Percentiles rank a stretch among this genome's conserved stretches.
Evolutionary conservation across 768 basidiomycete species (phyloP).

Genomic region (Tylopilus felleus): DNA sequence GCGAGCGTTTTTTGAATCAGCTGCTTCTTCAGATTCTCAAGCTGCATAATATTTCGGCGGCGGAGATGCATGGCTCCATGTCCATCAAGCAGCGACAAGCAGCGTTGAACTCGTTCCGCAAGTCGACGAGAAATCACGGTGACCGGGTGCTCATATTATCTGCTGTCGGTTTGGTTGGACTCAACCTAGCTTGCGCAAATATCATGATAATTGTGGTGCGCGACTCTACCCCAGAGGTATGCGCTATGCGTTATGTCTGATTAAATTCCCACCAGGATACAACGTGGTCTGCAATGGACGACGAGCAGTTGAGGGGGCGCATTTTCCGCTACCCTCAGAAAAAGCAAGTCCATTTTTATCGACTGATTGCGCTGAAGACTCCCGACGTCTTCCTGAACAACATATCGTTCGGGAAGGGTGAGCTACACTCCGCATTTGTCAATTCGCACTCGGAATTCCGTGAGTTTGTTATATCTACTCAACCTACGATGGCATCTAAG

Average conservation of each 20-base stretch:
- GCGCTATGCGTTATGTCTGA: neutral
- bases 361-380: slow-evolving; percentile 5
- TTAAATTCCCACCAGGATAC: no score
- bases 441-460: no score
- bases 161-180: neutral
- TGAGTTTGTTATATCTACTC: no score
- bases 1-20: no score
- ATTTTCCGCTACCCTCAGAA: neutral
- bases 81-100: neutral
- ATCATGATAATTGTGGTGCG: neutral
- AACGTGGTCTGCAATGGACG: neutral
- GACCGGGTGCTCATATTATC: neutral
- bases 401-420: slow-evolving; percentile 17
- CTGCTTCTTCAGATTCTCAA: neutral
- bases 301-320: neutral
- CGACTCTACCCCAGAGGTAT: neutral
- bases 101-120: neutral
- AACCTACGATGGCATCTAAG: no score
- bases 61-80: neutral
- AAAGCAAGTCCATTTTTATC: slow-evolving; percentile 15
- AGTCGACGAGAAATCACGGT: neutral
- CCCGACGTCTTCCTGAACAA: slow-evolving; percentile 9
- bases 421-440: neutral
- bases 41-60: neutral
- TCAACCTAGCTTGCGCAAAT: neutral